A percentile compares a stretch with the other conserved stretches of the same genome.
Evolutionary conservation across 805 yeast genomes (phyloP).

Genomic region (Metschnikowia cerradonensis): DNA sequence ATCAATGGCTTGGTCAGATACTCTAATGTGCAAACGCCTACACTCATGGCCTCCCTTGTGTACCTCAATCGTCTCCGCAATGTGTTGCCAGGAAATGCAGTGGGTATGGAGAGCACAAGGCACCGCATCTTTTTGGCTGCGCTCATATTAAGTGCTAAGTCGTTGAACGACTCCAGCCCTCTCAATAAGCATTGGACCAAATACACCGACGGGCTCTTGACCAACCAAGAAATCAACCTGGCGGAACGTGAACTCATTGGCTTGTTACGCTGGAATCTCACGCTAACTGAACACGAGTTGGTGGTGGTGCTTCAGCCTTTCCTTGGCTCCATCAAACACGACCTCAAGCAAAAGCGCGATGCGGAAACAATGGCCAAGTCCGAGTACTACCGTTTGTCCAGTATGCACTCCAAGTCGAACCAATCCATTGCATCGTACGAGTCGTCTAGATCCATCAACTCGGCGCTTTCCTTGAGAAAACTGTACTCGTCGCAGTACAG

Average conservation of each 20-base stretch:
- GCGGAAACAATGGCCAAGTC: slow-evolving; percentile 13
- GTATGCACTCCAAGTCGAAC: slow-evolving; percentile 11
- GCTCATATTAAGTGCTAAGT: slow-evolving; percentile 86
- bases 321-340: slow-evolving; percentile 61
- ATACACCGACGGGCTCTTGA: slow-evolving; percentile 82
- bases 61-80: slow-evolving; percentile 74
- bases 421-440: slow-evolving; percentile 16
- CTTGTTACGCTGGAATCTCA: slow-evolving; percentile 81
- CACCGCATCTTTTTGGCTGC: slow-evolving; percentile 91
- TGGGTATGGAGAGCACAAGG: slow-evolving; percentile 89
- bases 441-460: slow-evolving; percentile 9
- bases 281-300: slow-evolving; percentile 67
- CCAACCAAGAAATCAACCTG: slow-evolving; percentile 76
- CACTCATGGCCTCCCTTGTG: slow-evolving; percentile 87
- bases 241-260: slow-evolving; percentile 85
- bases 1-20: slow-evolving; percentile 76
- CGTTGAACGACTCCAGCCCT: slow-evolving; percentile 89
- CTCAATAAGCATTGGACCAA: slow-evolving; percentile 94
- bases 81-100: slow-evolving; percentile 79
- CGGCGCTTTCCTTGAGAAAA: slow-evolving; percentile 15
- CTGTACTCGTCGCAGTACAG: slow-evolving; percentile 11
- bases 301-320: slow-evolving; percentile 68
- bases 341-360: slow-evolving; percentile 10
- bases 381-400: slow-evolving; percentile 20
- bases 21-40: slow-evolving; percentile 92